Evolutionary conservation across 148 eudicot species (phyloP), one percentile per base, ranked within the genome.

Genomic region (Fagopyrum esculentum): DNA sequence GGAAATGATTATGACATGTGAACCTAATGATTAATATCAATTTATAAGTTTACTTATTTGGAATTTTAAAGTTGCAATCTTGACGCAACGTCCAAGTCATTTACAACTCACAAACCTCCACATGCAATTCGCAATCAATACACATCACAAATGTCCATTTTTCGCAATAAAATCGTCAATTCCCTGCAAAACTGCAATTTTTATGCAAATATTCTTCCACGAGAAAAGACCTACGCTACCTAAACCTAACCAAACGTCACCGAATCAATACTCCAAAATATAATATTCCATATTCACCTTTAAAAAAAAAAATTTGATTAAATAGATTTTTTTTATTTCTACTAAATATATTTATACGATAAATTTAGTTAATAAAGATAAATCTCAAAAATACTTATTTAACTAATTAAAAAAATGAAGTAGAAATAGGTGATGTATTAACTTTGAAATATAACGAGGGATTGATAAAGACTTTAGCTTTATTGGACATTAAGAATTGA

Each of bases 41-140:
- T 56, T 22, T 16, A 16, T 56, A n/a, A n/a, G 40, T 35, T 35
- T 35, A 35, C 40, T 35, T 35, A 35, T 35, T 35, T 56, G 6
- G 64, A 10, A 57, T 8, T 57, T 19, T 17, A 57, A 57, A 4
- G 30, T 59, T 22, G 10, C 12, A 19, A 22, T 7, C 40, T 59
- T 59, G 69, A 63, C 22, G 8, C 64, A 22, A n/a, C 71, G 16
- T 66, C 71, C 47, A 66, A 66, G 9, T 66, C 47, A 66, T 29
- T 11, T 63, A 10, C 45, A 11, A 63, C 69, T 29, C 69, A 30
- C 30, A 47, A 35, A 69, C 49, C 73, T 11, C 30, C 74, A 71
- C 74, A 71, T 47, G 74, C 49, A 29, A 47, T 45, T 71, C 74
- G 19, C 6, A 30, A 71, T 47, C 74, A 45, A 35, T 0, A 49